Base-by-base conservation (phyloP, 2,329 filamentous ascomycete genomes). In the Raffaelea arxii region DNA sequence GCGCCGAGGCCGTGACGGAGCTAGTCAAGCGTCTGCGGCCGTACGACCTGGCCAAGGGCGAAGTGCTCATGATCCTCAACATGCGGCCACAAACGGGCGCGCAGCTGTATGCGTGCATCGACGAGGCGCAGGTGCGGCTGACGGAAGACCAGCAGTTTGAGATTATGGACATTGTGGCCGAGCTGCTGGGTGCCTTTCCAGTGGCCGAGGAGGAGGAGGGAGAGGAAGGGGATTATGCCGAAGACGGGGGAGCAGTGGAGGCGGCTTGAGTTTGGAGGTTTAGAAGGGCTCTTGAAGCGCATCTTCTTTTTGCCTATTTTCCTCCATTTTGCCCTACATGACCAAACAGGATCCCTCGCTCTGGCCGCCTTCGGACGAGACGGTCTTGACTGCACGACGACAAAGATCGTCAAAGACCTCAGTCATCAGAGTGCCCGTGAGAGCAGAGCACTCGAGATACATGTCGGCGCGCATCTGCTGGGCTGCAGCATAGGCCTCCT, bases 51-150 rank as follows among this genome's bases (percentile, higher is more conserved):
- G 76, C 77, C 62, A 85, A 85, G 66, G 78, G 78, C 46, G 82
- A 85, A 62, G 64, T 82, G 46, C 65, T 85, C 57, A 82, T 83
- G 76, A 74, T 85, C 41, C 60, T 84, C 54, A 85, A 86, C 58
- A 64, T 82, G 38, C 72, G 81, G 11, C 82, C 82, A 0, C 68
- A 69, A 21, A 75, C 69, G 24, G 66, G 71, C 25, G 72, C 74
- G 4, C 71, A 74, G 40, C 66, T 86, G 53, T 80, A 80, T 56
- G 75, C 75, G 16, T 68, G 83, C 43, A 67, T 86, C 27, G 80
- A 86, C 61, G 79, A 85, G 53, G 75, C 82, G 67, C 69, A 75
- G 47, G 67, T 70, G 30, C 72, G 82, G 7, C 81, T 82, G 58
- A 67, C 61, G 40, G 72, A 75, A 19, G 73, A 79, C 40, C 67